These are phyloP conservation scores for Arabidopsis thaliana DNA, from an alignment of 345 rosid species.

Conservation along the genomic window TAIR10.1 NC_003070.9:7211501-7212000, in stretches of 20 bases:
- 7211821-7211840: constrained; percentile 53
- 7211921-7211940: constrained; percentile 51
- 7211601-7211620: constrained; percentile 12
- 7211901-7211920: constrained; percentile 30
- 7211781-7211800: constrained; percentile 54
- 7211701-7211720: constrained; percentile 51
- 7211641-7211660: constrained; percentile 62
- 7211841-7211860: constrained; percentile 61
- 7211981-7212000: constrained; percentile 86
- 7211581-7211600: constrained; percentile 37
- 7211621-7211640: constrained; percentile 65
- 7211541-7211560: constrained; percentile 59
- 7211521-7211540: constrained; percentile 78
- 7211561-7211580: constrained; percentile 30
- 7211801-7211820: constrained; percentile 49
- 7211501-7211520: constrained; percentile 67
- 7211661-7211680: constrained; percentile 59
- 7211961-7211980: constrained; percentile 90
- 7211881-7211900: constrained; percentile 25
- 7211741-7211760: constrained; percentile 60
- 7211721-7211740: constrained; percentile 51
- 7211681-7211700: constrained; percentile 76
- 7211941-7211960: constrained; percentile 64
- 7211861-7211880: constrained; percentile 11
- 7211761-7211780: constrained; percentile 65